phyloP scores from a whole-genome alignment of 2,329 filamentous ascomycete genomes.

The Ceratocystis papillata region DNA sequence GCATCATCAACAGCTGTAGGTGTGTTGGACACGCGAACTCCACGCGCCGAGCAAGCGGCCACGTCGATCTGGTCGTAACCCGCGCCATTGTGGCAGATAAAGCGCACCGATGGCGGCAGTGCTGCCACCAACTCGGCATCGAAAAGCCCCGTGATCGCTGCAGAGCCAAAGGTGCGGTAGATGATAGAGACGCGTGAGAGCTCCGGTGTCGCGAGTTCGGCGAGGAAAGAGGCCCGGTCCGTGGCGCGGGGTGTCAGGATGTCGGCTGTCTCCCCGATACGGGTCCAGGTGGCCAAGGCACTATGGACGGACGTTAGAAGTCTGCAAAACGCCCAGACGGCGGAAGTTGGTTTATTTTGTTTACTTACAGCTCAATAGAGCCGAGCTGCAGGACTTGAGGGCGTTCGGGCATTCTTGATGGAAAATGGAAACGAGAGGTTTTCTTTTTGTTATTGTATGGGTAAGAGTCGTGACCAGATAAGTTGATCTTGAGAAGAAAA shows the following conservation, averaged over 20 bases:
- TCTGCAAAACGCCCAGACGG: not conserved
- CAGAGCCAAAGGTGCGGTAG: conserved; percentile 61
- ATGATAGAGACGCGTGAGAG: conserved; percentile 55
- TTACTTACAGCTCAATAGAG: conserved; percentile 34
- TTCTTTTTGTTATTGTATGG: not conserved
- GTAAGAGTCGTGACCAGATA: not conserved
- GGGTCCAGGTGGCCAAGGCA: conserved; percentile 54
- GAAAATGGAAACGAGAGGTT: conserved; percentile 25
- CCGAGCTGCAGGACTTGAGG: conserved; percentile 36
- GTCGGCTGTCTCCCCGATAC: conserved; percentile 52
- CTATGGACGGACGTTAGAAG: conserved; percentile 33
- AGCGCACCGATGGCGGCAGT: conserved; percentile 44
- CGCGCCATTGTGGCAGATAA: conserved; percentile 57
- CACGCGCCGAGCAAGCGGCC: conserved; percentile 54
- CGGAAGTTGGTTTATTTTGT: not conserved
- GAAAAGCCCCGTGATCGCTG: conserved; percentile 54
- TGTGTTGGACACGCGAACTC: conserved; percentile 65
- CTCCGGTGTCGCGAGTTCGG: conserved; percentile 53
- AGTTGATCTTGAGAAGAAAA: not conserved
- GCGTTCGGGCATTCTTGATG: not conserved
- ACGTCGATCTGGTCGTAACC: conserved; percentile 80
- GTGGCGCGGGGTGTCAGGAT: conserved; percentile 51
- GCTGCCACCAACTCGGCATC: conserved; percentile 58
- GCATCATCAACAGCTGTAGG: conserved; percentile 73
- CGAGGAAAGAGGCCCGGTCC: conserved; percentile 55